Conservation (phyloP, 2,329 filamentous ascomycete species). For the Cladosporium oxysporum region DNA sequence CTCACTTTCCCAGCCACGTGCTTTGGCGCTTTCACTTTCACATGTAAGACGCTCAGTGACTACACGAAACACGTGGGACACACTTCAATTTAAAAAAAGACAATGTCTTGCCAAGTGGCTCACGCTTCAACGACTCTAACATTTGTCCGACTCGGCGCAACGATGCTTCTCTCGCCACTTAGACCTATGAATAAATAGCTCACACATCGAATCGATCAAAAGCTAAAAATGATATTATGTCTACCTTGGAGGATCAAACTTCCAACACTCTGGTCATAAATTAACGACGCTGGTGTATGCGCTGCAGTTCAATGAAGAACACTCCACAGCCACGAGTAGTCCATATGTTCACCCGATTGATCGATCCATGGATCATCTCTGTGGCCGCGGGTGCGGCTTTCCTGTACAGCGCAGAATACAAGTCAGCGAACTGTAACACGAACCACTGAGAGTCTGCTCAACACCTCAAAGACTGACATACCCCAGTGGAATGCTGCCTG, state of each 20-base stretch:
- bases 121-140: too few relatives aligned
- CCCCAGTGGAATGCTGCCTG: too few relatives aligned
- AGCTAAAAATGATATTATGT: not conserved
- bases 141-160: too few relatives aligned
- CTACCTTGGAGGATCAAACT: not conserved
- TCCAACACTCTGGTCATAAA: not conserved
- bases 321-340: not conserved
- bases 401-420: not conserved
- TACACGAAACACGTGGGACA: not conserved
- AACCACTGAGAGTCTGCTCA: not conserved
- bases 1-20: not conserved
- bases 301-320: not conserved
- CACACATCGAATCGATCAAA: not conserved
- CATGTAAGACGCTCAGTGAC: not conserved
- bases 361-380: not conserved
- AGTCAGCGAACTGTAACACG: not conserved
- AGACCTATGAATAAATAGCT: not conserved
- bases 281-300: not conserved
- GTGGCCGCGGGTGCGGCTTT: slow-evolving; percentile 15
- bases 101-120: too few relatives aligned
- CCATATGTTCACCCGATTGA: not conserved
- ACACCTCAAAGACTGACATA: too few relatives aligned
- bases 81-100: too few relatives aligned
- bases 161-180: too few relatives aligned
- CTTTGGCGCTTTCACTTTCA: too few relatives aligned